Evolutionary conservation across 2,329 filamentous ascomycete species (phyloP), one percentile per base, ranked within the genome.

Genomic region (Trichoderma atrobrunneum): DNA sequence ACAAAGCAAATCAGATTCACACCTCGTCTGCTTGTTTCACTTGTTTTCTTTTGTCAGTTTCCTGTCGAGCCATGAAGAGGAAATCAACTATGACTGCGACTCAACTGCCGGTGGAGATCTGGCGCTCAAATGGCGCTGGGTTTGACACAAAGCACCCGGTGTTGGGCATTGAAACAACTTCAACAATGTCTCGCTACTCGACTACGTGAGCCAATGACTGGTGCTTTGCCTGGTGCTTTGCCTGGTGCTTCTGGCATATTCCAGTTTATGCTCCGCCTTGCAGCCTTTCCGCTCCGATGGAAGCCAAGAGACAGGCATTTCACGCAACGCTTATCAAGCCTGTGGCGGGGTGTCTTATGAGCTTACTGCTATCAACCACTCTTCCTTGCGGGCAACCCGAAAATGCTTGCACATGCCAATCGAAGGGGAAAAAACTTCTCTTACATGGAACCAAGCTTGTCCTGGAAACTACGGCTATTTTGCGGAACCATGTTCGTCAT

Each of bases 381-480:
- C 64, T 14, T 54, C 28, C 32, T 32, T 18, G 21, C 12, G 66
- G 39, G 32, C 34, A 34, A 51, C 32, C 60, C 7, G 71, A 70
- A 60, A 30, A 34, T 18, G 26, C 26, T 72, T 63, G 66, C 66
- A 72, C 71, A 72, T 72, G 67, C 54, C 66, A 72, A 56, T 65
- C 71, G 32, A 60, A 34, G 56, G 28, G 26, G 18, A 32, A 61
- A 61, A 34, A 57, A 66, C 5, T 39, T 24, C 48, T 24, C 48
- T 24, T 54, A 12, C 48, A 24, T 51, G 43, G 32, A 32, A 18
- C 36, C 56, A 68, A 67, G 70, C 63, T 59, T 14, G 61, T 56
- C 61, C 54, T 59, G 59, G 56, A 56, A 43, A 32, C 21, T 48
- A 69, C 70, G 70, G 70, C 56, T 72, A 68, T 56, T 72, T 62